A percentile compares a stretch with the other conserved stretches of the same genome.
phyloP scores from a whole-genome alignment of 1,139 yeast genomes.

The Geotrichum klebahnii region DNA sequence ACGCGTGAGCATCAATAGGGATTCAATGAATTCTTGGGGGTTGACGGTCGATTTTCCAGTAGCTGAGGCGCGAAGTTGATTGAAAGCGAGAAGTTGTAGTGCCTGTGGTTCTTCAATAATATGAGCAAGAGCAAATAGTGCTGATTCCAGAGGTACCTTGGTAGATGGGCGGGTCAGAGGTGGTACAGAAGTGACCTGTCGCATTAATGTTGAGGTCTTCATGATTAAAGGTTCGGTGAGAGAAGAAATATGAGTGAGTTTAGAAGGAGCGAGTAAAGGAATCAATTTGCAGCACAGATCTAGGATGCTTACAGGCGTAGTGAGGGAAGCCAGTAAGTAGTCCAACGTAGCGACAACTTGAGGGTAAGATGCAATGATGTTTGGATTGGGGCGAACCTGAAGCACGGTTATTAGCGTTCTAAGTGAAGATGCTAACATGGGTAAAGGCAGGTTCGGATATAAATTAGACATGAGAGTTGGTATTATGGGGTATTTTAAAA shows the following conservation, averaged over 20 bases:
- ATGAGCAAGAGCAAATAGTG: slow-evolving; percentile 34
- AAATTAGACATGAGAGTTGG: slow-evolving; percentile 25
- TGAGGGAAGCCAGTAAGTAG: slow-evolving; percentile 24
- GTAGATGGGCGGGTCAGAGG: slow-evolving; percentile 2
- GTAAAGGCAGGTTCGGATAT: slow-evolving; percentile 23
- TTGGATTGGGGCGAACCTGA: slow-evolving; percentile 28
- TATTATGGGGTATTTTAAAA: slow-evolving; percentile 28
- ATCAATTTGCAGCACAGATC: slow-evolving; percentile 30
- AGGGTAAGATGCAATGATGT: slow-evolving; percentile 27
- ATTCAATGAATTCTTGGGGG: slow-evolving; percentile 27
- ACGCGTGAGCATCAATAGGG: slow-evolving; percentile 32
- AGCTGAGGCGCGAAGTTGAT: slow-evolving; percentile 14
- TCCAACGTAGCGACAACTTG: slow-evolving; percentile 27
- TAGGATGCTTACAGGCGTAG: slow-evolving; percentile 25
- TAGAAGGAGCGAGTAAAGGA: slow-evolving; percentile 29
- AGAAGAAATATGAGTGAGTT: slow-evolving; percentile 21
- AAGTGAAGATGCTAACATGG: slow-evolving; percentile 29
- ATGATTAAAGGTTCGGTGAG: slow-evolving; percentile 25
- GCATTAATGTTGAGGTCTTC: slow-evolving; percentile 24
- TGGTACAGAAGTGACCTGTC: slow-evolving; percentile 2
- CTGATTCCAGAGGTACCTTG: slow-evolving; percentile 28
- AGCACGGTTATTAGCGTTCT: slow-evolving; percentile 31
- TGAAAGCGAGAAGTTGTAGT: slow-evolving; percentile 20
- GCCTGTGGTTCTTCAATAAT: slow-evolving; percentile 27
- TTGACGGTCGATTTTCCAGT: slow-evolving; percentile 18